Evolutionary conservation across 208 protist species (phyloP), one percentile per base, ranked within the genome.

Genomic region (Leishmania tropica): DNA sequence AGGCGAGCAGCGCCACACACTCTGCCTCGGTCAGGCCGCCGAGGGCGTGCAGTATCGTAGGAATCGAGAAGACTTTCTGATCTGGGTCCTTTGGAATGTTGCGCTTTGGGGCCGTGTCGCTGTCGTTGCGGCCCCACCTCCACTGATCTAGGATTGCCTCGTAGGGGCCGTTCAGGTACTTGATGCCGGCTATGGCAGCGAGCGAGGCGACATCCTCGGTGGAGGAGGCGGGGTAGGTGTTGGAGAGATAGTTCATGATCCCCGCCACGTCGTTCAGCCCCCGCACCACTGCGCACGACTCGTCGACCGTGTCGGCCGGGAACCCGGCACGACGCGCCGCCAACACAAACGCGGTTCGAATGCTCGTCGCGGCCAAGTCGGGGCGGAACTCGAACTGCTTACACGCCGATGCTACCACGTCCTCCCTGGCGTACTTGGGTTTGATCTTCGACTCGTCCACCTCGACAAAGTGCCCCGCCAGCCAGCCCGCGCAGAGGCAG

Each of bases 61-160:
- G 70, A 40, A 93, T 85, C 10, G 80, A 89, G 53, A 91, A 92
- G 40, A 64, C 47, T 56, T 87, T 87, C 60, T 87, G 79, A 47
- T 11, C 28, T 10, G 81, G 75, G 62, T 87, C 75, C 73, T 78
- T 79, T 7, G 84, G 83, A 21, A 89, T 79, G 65, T 92, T 94
- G 76, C 92, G 90, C 37, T 81, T 40, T 3, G 87, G 87, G 1
- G 90, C 82, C 58, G 70, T 80, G 81, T 97, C 91, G 5, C 80
- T 94, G 87, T 97, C 94, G 76, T 97, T 94, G n/a, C 94, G 92
- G 19, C 92, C 94, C 92, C 94, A 96, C 77, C 83, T 85, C 94
- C 94, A 97, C 37, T 72, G 76, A 3, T 81, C 76, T 19, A 92
- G 80, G 5, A 96, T 76, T n/a, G 13, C 73, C 28, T 95, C 87